Base-by-base conservation (phyloP, 768 basidiomycete species). In the Hypsizygus marmoreus region DNA sequence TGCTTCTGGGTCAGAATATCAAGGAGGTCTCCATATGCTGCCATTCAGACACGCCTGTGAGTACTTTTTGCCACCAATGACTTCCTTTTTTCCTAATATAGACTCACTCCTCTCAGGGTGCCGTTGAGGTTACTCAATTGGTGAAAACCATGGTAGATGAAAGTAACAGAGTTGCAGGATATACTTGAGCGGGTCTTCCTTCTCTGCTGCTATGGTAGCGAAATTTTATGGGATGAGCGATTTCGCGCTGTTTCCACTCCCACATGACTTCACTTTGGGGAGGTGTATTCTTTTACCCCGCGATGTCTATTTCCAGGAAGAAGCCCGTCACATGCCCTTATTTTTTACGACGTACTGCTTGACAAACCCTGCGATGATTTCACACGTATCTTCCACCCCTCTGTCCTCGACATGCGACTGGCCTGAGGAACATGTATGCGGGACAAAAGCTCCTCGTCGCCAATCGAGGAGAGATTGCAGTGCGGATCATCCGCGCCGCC, bases 391-490 rank as follows among this genome's bases (percentile, higher is more conserved):
- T 22, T 19, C 10, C 8, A 7, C 19, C 20, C 16, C 3, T 14
- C n/a, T n/a, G n/a, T 11, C 14, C 22, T 14, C 4, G 5, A 9
- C 14, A 12, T 20, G 12, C 10, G 19, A 36, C 5, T 5, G 37
- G 6, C 37, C n/a, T n/a, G n/a, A n/a, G 19, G 13, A 42, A 17
- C 45, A 7, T 37, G 42, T 61, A 58, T 46, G 29, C 50, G 46
- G 49, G 47, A n/a, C 75, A 80, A 51, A 82, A 76, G 50, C 67
- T 86, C 0, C 73, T 87, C 49, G 68, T 88, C 48, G 83, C 82
- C 14, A 87, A 88, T 60, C 79, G 85, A 19, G 86, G 85, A 31
- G 86, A 88, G 61, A 87, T 88, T 40, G 84, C 84, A 7, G 69
- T 81, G 11, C 78, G 85, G 7, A 75, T 86, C 52, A 65, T 86